phyloP scores from a whole-genome alignment of 768 basidiomycete species.

The Kwoniella pini region DNA sequence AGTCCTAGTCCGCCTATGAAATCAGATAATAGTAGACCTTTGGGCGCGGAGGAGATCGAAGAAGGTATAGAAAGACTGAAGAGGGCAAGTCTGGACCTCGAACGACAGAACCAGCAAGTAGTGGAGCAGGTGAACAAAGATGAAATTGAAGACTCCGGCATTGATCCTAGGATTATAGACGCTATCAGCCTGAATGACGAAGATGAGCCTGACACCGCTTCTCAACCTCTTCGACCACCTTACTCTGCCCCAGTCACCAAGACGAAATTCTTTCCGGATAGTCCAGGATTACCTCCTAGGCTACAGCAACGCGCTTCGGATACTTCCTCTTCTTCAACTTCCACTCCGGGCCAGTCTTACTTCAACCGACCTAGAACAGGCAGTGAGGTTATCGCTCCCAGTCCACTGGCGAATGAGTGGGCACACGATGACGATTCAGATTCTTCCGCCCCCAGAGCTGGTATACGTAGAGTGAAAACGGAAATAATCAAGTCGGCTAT shows the following conservation, averaged over 20 bases:
- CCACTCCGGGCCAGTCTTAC: constrained; percentile 1
- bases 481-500: constrained; percentile 29
- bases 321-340: constrained; percentile 5
- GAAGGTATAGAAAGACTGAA: constrained; percentile 43
- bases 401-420: constrained; percentile 50
- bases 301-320: constrained; percentile 3
- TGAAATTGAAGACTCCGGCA: neutral
- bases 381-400: constrained; percentile 48
- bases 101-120: constrained; percentile 15
- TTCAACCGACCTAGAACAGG: constrained; percentile 35
- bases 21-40: constrained; percentile 20
- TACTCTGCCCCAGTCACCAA: constrained; percentile 41
- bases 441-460: constrained; percentile 15
- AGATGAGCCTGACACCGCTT: neutral
- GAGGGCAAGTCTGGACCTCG: constrained; percentile 40
- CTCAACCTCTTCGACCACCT: constrained; percentile 11
- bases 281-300: constrained; percentile 11
- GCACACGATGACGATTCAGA: constrained; percentile 29
- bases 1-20: constrained; percentile 41
- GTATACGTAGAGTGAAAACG: constrained; percentile 32
- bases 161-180: constrained; percentile 8
- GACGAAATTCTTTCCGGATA: constrained; percentile 43
- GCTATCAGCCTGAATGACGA: constrained; percentile 9
- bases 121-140: neutral
- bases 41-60: constrained; percentile 40